Evolutionary conservation across 352 stramenopile species (phyloP).

Genomic region (Phytophthora fragariaefolia): DNA sequence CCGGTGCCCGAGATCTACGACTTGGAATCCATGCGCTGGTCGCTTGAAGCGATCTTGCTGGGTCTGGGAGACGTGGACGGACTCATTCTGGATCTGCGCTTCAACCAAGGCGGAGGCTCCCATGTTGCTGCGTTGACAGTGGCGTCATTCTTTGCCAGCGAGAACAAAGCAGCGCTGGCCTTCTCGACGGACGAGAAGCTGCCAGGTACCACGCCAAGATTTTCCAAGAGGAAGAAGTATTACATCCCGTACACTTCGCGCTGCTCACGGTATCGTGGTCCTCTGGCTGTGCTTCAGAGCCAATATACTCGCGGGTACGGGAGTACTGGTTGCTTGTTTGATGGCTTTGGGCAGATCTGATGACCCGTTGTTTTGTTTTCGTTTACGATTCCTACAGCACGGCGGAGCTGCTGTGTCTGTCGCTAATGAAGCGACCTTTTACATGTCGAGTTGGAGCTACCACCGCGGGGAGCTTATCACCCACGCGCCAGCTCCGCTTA

Average conservation of each 20-base stretch:
- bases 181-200: slow-evolving; percentile 80
- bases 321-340: neutral
- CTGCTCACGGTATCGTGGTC: slow-evolving; percentile 65
- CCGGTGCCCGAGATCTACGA: slow-evolving; percentile 83
- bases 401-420: slow-evolving; percentile 72
- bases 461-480: slow-evolving; percentile 69
- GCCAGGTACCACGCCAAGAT: slow-evolving; percentile 43
- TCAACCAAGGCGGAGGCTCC: slow-evolving; percentile 78
- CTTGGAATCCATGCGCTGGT: slow-evolving; percentile 88
- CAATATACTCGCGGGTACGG: slow-evolving; percentile 78
- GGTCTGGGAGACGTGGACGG: slow-evolving; percentile 68
- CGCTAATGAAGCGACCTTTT: slow-evolving; percentile 65
- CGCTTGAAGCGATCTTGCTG: slow-evolving; percentile 80
- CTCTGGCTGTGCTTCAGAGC: slow-evolving; percentile 77
- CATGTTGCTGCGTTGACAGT: slow-evolving; percentile 66
- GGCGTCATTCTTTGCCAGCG: slow-evolving; percentile 75
- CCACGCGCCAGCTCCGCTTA: slow-evolving; percentile 68
- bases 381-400: slow-evolving; percentile 46
- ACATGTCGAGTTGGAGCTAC: slow-evolving; percentile 66
- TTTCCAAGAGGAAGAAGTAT: slow-evolving; percentile 66
- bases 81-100: slow-evolving; percentile 79
- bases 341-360: slow-evolving; percentile 9
- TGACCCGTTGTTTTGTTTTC: slow-evolving; percentile 7
- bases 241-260: slow-evolving; percentile 66
- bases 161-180: slow-evolving; percentile 47